Evolutionary conservation across 495 filamentous ascomycete species (phyloP).

Genomic region (Hyaloscypha bicolor): DNA sequence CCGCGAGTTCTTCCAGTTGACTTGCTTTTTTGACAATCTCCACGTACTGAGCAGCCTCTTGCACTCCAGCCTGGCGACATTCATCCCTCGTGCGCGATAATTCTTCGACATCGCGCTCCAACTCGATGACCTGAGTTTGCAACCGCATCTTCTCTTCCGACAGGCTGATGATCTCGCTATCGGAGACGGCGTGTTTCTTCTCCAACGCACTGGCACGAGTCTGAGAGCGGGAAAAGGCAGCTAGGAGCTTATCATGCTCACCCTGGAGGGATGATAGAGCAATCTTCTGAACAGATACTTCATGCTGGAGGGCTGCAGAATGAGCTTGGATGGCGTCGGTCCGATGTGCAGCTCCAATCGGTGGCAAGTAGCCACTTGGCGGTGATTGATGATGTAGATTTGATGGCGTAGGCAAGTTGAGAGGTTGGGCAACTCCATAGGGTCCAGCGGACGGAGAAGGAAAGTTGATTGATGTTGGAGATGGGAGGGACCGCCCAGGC

Average conservation of each 20-base stretch:
- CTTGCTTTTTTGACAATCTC: conserved; percentile 49
- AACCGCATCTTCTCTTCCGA: conserved; percentile 45
- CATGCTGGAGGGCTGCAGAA: conserved; percentile 49
- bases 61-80: conserved; percentile 36
- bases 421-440: conserved; percentile 19
- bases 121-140: conserved; percentile 38
- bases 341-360: conserved; percentile 17
- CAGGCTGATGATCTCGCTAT: conserved; percentile 49
- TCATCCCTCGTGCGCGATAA: conserved; percentile 43
- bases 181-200: conserved; percentile 49
- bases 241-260: conserved; percentile 48
- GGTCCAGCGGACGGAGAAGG: conserved; percentile 27
- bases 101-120: conserved; percentile 46
- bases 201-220: conserved; percentile 46
- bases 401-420: conserved; percentile 20
- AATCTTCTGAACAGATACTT: conserved; percentile 50
- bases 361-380: conserved; percentile 24
- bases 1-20: conserved; percentile 42
- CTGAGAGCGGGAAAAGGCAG: conserved; percentile 47
- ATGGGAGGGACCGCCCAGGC: conserved; percentile 26
- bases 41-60: conserved; percentile 47
- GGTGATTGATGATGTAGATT: conserved; percentile 13
- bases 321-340: conserved; percentile 42
- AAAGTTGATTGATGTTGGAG: conserved; percentile 29
- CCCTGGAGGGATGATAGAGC: conserved; percentile 47